Evolutionary conservation across 176 grass and related monocot genomes (phyloP).

Genomic region (Elaeis guineensis): DNA sequence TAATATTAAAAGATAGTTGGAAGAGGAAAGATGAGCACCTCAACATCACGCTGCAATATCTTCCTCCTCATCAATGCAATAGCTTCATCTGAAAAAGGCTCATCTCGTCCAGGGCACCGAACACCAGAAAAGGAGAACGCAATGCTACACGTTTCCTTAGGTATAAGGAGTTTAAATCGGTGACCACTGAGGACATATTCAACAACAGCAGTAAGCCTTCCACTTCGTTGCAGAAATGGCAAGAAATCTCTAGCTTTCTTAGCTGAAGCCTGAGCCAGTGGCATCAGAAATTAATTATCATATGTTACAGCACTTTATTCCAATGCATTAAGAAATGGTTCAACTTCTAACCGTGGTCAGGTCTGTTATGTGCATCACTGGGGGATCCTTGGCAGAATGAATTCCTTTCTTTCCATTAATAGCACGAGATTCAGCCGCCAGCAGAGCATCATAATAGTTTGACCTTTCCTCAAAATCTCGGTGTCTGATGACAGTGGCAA

Average conservation of each 20-base stretch:
- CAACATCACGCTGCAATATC: constrained; percentile 83
- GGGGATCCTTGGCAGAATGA: constrained; percentile 61
- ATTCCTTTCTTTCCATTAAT: constrained; percentile 85
- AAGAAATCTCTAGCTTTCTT: constrained; percentile 97
- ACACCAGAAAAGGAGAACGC: constrained; percentile 95
- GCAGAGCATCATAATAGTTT: constrained; percentile 78
- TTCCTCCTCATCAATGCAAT: constrained; percentile 97
- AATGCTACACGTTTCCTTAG: constrained; percentile 96
- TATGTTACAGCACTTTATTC: neutral
- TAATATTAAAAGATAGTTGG: neutral
- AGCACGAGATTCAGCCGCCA: constrained; percentile 84
- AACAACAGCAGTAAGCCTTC: constrained; percentile 73
- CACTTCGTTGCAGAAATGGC: constrained; percentile 77
- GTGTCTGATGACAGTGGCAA: constrained; percentile 65
- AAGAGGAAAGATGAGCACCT: constrained; percentile 29
- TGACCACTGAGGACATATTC: constrained; percentile 97
- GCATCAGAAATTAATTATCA: neutral
- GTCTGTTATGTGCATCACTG: constrained; percentile 92
- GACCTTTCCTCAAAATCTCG: constrained; percentile 94
- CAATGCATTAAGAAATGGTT: neutral
- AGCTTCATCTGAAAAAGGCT: constrained; percentile 83
- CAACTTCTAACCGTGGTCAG: constrained; percentile 39
- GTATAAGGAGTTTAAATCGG: constrained; percentile 90
- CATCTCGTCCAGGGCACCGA: constrained; percentile 70
- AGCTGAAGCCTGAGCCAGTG: constrained; percentile 37